Base-by-base conservation (phyloP, 768 basidiomycete species). In the Naganishia vishniacii region DNA sequence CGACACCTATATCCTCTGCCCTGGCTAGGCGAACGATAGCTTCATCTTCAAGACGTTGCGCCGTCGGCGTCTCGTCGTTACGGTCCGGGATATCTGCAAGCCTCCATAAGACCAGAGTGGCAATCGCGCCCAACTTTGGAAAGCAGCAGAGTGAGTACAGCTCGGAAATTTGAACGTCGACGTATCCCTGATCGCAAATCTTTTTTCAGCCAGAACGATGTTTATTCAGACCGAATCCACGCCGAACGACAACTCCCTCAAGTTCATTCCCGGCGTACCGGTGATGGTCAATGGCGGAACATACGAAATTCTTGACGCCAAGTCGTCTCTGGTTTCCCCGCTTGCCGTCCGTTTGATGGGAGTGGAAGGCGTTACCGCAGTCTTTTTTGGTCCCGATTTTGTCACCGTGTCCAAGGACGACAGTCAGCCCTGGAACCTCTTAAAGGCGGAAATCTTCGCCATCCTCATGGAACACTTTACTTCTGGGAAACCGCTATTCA, bases 151-250 rank as follows among this genome's bases (percentile, higher is more conserved):
- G 53, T 56, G 15, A 23, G 53, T 26, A 51, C 23, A 51, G 28
- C 34, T 41, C 31, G 13, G 11, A 9, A 2, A n/a, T 4, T 26
- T 18, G 6, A n/a, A n/a, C n/a, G n/a, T n/a, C 49, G 3, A 15
- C 20, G 9, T 4, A 29, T n/a, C 32, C 29, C 4, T 51, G 3
- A 7, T 15, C 18, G 32, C n/a, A 31, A 45, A 59, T 47, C 46
- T 20, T 32, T 18, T 28, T 4, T 1, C 70, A 77, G 78, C 67
- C 42, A 73, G 92, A 25, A 87, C 88, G 60, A 94, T 97, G 93
- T 98, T 98, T 80, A 95, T 98, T 63, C 95, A 99, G 79, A 98
- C 94, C 4, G 93, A 97, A 79, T 85, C 86, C 11, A 99, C 95
- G 0, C 95, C 95, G 0, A 99, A 99, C 76, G 89, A 91, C 32